A percentile compares a stretch with the other conserved stretches of the same genome.
Conservation (phyloP, 108 stramenopile genomes). For the Seminavis robusta region DNA sequence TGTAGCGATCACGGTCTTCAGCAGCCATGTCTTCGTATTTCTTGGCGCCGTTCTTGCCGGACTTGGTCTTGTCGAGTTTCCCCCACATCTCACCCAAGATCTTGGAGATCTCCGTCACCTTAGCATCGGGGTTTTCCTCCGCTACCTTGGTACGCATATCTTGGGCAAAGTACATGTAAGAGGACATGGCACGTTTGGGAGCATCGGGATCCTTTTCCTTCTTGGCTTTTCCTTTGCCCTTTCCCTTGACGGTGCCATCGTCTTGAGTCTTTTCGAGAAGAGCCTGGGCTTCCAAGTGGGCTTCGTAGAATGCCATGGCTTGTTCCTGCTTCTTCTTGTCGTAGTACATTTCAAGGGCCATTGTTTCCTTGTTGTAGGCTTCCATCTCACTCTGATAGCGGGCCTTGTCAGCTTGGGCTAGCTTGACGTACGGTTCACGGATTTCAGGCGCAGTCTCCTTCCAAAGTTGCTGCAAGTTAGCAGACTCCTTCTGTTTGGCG, state of each 20-base stretch:
- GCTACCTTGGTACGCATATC: constrained; percentile 58
- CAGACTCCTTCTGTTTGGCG: no score
- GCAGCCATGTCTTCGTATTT: constrained; percentile 63
- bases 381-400: constrained; percentile 62
- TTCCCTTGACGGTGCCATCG: constrained; percentile 1
- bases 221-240: constrained; percentile 22
- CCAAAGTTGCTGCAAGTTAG: no score
- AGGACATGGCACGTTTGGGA: constrained; percentile 51
- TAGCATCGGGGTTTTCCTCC: constrained; percentile 64
- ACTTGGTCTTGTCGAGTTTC: constrained; percentile 54
- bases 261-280: no score
- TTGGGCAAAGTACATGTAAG: constrained; percentile 66
- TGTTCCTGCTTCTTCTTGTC: constrained; percentile 43
- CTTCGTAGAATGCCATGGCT: no score
- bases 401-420: constrained; percentile 50
- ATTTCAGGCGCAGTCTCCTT: constrained; percentile 31
- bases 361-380: constrained; percentile 26
- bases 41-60: constrained; percentile 49
- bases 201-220: constrained; percentile 63
- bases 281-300: no score
- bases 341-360: constrained; percentile 20
- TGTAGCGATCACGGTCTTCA: constrained; percentile 64
- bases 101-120: constrained; percentile 37
- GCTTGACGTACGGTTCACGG: constrained; percentile 19
- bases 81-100: constrained; percentile 35